Base-by-base conservation (phyloP, 805 yeast species). In the Barnettozyma wickerhamii region DNA sequence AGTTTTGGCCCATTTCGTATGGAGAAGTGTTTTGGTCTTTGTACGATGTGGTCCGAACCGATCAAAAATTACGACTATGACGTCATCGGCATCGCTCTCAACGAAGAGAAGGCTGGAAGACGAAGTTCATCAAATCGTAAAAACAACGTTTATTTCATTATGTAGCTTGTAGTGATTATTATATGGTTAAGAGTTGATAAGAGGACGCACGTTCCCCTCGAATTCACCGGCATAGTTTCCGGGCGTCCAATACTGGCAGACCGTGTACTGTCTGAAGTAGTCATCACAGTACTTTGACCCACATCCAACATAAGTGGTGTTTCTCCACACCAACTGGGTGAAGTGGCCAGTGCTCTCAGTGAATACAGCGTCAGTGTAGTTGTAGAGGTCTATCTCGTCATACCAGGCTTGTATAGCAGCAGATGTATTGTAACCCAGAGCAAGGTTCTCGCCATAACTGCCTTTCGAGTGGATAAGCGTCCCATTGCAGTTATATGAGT, bases 341-440 rank as follows among this genome's bases (percentile, higher is more conserved):
- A 84, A 85, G 62, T 85, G 95, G 14, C 90, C 91, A 13, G 89
- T 76, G 2, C 58, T 53, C 23, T 55, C 64, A 33, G 69, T 51
- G 61, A 66, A 74, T 2, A 63, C 70, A 4, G 78, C 75, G 40
- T 67, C 64, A 24, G 65, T 54, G 62, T 72, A 83, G 53, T 73
- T 62, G 60, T 81, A 84, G 6, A 56, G 37, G 33, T 52, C 42
- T 40, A 78, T 71, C 60, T 85, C 95, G 47, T 72, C 66, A 65
- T 84, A 86, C 93, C 95, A 86, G 3, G 86, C 90, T 21, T 70
- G 69, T 10, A 81, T 79, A 3, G 87, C 84, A 4, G 74, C 81
- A 4, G 76, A 62, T 36, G 64, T 52, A 56, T 69, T 51, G 59
- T 71, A 81, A 20, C 95, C 95, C 30, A 78, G 69, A n/a, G 93